Percentiles rank a stretch among this genome's conserved stretches.
Conservation (phyloP, 1,284 basidiomycete genomes). For the Mycosarcoma mackinlayi region DNA sequence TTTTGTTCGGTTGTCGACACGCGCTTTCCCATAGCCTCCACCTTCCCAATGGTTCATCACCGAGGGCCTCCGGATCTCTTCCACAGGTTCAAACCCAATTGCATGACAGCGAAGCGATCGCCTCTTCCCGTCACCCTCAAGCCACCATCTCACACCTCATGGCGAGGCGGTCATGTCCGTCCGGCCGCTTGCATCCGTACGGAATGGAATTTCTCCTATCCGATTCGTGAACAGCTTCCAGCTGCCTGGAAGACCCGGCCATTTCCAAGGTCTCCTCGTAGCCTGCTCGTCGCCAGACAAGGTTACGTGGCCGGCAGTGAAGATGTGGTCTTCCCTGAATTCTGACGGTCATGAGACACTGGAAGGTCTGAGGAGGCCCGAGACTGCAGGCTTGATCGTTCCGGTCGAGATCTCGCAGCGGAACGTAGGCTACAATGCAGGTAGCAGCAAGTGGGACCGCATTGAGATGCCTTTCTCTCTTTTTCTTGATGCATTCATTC, state of each 20-base stretch:
- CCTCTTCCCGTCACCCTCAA: too few species aligned
- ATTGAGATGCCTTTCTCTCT: slow-evolving; percentile 50
- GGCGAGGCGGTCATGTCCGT: slow-evolving; percentile 22
- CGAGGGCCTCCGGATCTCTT: too few species aligned
- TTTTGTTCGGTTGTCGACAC: too few species aligned
- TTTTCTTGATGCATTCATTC: slow-evolving; percentile 56
- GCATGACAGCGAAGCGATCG: too few species aligned
- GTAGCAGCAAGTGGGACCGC: slow-evolving; percentile 36
- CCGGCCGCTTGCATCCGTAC: slow-evolving; percentile 15
- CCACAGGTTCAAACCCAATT: too few species aligned
- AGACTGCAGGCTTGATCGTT: slow-evolving; percentile 25
- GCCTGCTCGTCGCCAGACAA: slow-evolving; percentile 11
- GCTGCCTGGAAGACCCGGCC: slow-evolving; percentile 23
- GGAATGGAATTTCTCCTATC: slow-evolving; percentile 22
- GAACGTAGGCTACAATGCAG: slow-evolving; percentile 44
- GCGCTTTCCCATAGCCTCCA: too few species aligned
- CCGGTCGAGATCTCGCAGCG: slow-evolving; percentile 48
- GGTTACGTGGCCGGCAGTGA: slow-evolving; percentile 46
- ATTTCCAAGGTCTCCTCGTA: slow-evolving; percentile 27
- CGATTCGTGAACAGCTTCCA: slow-evolving; percentile 33
- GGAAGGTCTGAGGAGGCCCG: slow-evolving; percentile 29
- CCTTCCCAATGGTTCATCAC: too few species aligned
- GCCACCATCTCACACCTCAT: slow-evolving; percentile 1
- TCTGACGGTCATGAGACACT: slow-evolving; percentile 36
- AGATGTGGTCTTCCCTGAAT: slow-evolving; percentile 25